Base-by-base conservation (phyloP, 768 basidiomycete species). In the Tylopilus sp. region DNA sequence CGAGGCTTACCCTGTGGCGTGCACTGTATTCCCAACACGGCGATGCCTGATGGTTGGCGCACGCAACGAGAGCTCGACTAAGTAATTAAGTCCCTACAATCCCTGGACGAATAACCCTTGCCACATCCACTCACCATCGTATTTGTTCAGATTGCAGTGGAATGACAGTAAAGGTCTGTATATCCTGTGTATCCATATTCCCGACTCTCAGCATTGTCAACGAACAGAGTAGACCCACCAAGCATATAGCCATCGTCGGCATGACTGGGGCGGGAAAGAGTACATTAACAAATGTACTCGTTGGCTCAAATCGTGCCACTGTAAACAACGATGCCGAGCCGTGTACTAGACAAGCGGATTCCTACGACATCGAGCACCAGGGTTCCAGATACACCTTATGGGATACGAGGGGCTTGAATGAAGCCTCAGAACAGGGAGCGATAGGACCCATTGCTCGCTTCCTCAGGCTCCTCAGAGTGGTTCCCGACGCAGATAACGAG, bases 381-480 rank as follows among this genome's bases (percentile, higher is more conserved):
- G 48, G 34, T 13, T 17, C 21, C 6, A 33, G 6, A 17, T 53
- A 26, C 24, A 16, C 29, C 8, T 26, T 62, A 2, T 59, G 51
- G 50, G 62, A 60, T 30, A 60, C 58, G 19, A 54, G 52, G 40
- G 58, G 58, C 12, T 25, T 53, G 26, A 50, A 54, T 21, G 54
- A 60, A 31, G 52, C 54, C 10, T 49, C n/a, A 31, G 17, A 36
- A 9, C 34, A 36, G 16, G 34, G 17, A 47, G 40, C 31, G 28
- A 38, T 1, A 17, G 25, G 42, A 19, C 9, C 52, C 47, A 11
- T 54, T 10, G 16, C n/a, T 11, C 49, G 49, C 13, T 49, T 63
- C 29, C 29, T 59, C 52, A 40, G 41, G 14, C 17, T 36, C 34
- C 34, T 36, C 5, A 36, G 17, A 47, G 5, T 12, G 12, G 6